Percentiles rank a stretch among this genome's conserved stretches.
phyloP scores from a whole-genome alignment of 148 eudicot genomes.

The Drosera capensis region DNA sequence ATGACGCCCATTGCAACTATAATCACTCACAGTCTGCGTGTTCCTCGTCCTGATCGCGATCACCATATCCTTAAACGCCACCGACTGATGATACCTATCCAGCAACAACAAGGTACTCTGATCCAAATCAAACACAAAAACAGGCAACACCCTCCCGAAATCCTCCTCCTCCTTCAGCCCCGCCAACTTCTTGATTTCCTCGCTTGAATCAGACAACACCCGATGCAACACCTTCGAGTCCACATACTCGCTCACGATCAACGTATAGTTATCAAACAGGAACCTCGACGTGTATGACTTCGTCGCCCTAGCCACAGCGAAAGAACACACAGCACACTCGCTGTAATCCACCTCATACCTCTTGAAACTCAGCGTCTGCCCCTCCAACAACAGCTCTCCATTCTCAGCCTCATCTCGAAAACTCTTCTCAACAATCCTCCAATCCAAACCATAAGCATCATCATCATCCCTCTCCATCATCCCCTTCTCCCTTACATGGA shows the following conservation, averaged over 20 bases:
- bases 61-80: constrained; percentile 93
- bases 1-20: constrained; percentile 81
- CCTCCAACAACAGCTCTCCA: constrained; percentile 54
- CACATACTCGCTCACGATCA: constrained; percentile 90
- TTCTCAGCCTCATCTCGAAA: constrained; percentile 49
- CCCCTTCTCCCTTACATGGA: constrained; percentile 40
- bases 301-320: constrained; percentile 54
- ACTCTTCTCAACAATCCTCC: constrained; percentile 46
- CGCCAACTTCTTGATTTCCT: constrained; percentile 63
- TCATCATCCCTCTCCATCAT: constrained; percentile 6
- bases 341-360: constrained; percentile 43
- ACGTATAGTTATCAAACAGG: constrained; percentile 81
- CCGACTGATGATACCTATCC: constrained; percentile 92
- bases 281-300: constrained; percentile 84
- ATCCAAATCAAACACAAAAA: constrained; percentile 85
- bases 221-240: constrained; percentile 77
- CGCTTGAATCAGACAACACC: constrained; percentile 40
- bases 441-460: constrained; percentile 55
- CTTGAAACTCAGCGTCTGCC: constrained; percentile 59
- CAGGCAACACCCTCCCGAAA: constrained; percentile 61
- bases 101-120: constrained; percentile 43
- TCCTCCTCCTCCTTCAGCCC: constrained; percentile 68
- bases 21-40: constrained; percentile 92
- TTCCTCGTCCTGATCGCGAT: constrained; percentile 77
- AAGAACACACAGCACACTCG: constrained; percentile 69